Base-by-base conservation (phyloP, 2,329 filamentous ascomycete species). In the Calonectria pseudoreteaudii region DNA sequence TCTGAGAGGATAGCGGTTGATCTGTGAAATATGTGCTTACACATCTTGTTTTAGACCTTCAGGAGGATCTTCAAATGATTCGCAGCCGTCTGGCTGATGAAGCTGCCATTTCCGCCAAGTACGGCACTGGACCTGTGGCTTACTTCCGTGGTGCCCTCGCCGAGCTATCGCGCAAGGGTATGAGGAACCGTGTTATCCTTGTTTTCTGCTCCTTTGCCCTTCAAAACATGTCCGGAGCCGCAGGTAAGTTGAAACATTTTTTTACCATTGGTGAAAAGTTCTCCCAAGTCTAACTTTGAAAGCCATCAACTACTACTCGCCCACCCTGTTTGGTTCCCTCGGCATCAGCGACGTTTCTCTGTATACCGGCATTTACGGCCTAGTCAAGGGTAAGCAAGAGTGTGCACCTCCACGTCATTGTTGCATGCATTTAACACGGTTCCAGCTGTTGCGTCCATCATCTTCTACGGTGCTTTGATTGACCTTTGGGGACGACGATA, bases 341-440 rank as follows among this genome's bases (percentile, higher is more conserved):
- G 88, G 88, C 0, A 86, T 90, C 31, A 84, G 82, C 8, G 84
- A 86, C 38, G 83, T 85, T 13, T 79, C 84, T 9, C 84, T 90
- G 34, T 88, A 87, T 7, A 90, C 88, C 0, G 88, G 88, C 3
- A 87, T 90, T 70, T 90, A 89, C 74, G 88, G 88, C 4, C 83
- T 87, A 6, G 84, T 86, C 41, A 86, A 87, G 77, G 79, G 78
- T 79, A 62, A 49, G 75, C 2, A 9, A 5, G 0, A 10, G 38
- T 0, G 5, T 4, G 20, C 9, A 13, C 4, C 26, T 2, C 9
- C 0, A 4, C 9, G 2, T 14, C 20, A n/a, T 18, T 18, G n/a
- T 16, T 9, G 30, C 9, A 13, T n/a, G 2, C 2, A 6, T 72
- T 72, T 80, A 6, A 79, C 68, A 41, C 26, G 7, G 9, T 34